Percentiles rank a stretch among this genome's conserved stretches.
phyloP scores from a whole-genome alignment of 345 rosid genomes.

The Dovyalis caffra region DNA sequence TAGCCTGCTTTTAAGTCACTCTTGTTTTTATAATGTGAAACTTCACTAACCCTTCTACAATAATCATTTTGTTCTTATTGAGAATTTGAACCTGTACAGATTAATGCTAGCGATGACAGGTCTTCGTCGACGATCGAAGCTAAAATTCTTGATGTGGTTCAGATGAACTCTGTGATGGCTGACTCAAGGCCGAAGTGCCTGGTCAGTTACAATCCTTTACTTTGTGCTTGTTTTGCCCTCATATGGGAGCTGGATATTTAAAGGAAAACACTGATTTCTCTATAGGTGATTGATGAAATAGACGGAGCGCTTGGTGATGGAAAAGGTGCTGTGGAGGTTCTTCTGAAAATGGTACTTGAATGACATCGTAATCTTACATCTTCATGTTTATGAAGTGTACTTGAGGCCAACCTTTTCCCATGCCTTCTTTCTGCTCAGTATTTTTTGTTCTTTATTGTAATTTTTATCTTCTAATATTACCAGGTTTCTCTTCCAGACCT shows the following conservation, averaged over 20 bases:
- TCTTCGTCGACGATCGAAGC: slow-evolving; percentile 80
- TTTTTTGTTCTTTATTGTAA: neutral
- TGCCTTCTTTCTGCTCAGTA: slow-evolving; percentile 1
- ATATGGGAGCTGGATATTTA: neutral
- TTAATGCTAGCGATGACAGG: slow-evolving; percentile 97
- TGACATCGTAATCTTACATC: slow-evolving; percentile 10
- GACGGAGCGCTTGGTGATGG: slow-evolving; percentile 98
- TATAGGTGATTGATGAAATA: slow-evolving; percentile 96
- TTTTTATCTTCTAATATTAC: neutral
- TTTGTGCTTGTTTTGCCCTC: slow-evolving; percentile 9
- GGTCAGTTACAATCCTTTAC: slow-evolving; percentile 41
- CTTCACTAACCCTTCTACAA: neutral
- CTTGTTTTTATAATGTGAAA: neutral
- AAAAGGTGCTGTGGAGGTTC: slow-evolving; percentile 94
- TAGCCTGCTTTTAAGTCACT: neutral
- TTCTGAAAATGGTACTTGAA: slow-evolving; percentile 77
- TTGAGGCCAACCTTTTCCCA: neutral
- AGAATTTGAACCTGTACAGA: slow-evolving; percentile 40
- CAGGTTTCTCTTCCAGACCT: neutral
- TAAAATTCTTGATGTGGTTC: slow-evolving; percentile 91
- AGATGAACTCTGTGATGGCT: slow-evolving; percentile 93
- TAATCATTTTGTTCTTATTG: slow-evolving; percentile 2
- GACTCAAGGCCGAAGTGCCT: slow-evolving; percentile 91
- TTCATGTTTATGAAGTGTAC: slow-evolving; percentile 9
- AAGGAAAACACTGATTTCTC: slow-evolving; percentile 20